Evolutionary conservation across 1,284 basidiomycete genomes (phyloP).

Genomic region (Phlebopus sp.): DNA sequence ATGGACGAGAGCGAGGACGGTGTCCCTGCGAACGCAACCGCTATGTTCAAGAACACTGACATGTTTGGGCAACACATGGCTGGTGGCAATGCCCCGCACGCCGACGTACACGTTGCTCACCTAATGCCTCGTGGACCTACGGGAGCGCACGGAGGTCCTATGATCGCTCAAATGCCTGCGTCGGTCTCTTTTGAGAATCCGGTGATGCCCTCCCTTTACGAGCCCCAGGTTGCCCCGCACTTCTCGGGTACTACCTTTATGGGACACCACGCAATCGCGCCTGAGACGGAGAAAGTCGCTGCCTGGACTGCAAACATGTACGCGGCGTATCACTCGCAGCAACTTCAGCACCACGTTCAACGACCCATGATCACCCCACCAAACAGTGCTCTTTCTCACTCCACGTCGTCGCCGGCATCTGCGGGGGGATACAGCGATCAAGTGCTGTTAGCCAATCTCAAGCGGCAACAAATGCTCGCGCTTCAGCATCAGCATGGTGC

Average conservation of each 20-base stretch:
- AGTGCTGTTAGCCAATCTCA: constrained; percentile 31
- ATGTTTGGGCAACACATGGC: constrained; percentile 23
- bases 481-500: constrained; percentile 26
- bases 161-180: constrained; percentile 31
- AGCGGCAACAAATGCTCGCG: constrained; percentile 34
- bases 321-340: constrained; percentile 29
- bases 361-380: constrained; percentile 36
- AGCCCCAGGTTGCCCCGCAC: constrained; percentile 24
- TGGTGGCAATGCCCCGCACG: constrained; percentile 19
- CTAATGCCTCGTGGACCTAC: constrained; percentile 23
- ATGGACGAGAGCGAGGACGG: constrained; percentile 32
- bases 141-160: constrained; percentile 21
- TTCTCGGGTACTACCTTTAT: constrained; percentile 15
- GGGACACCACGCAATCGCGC: constrained; percentile 17
- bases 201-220: constrained; percentile 31
- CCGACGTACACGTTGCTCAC: constrained; percentile 26
- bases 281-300: constrained; percentile 30
- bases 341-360: constrained; percentile 25
- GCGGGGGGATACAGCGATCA: constrained; percentile 26
- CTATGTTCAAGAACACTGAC: constrained; percentile 19
- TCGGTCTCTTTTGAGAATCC: constrained; percentile 34
- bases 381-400: constrained; percentile 24
- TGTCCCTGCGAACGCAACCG: constrained; percentile 14
- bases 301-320: constrained; percentile 34
- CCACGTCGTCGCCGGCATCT: constrained; percentile 13